Conservation (phyloP, 805 yeast species). For the Suhomyces faveliae region DNA sequence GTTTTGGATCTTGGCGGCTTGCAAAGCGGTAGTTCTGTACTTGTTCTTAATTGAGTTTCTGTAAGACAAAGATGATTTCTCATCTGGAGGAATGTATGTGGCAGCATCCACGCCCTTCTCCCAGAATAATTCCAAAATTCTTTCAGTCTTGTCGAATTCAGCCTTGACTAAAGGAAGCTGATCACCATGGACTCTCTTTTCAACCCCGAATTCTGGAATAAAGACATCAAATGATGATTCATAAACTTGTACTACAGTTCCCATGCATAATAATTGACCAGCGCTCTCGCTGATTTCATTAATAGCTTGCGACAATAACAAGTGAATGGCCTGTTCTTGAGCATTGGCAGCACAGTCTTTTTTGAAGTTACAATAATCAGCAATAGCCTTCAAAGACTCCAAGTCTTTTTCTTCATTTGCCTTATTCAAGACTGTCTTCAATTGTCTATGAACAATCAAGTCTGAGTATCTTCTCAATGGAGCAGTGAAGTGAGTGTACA, state of each 20-base stretch:
- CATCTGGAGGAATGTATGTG: slow-evolving; percentile 88
- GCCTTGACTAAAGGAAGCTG: slow-evolving; percentile 91
- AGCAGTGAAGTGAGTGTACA: slow-evolving; percentile 90
- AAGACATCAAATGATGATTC: slow-evolving; percentile 94
- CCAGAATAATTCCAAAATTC: slow-evolving; percentile 84
- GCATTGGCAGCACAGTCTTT: slow-evolving; percentile 92
- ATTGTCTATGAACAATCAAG: slow-evolving; percentile 86
- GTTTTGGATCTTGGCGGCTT: slow-evolving; percentile 63
- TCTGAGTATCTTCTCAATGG: slow-evolving; percentile 93
- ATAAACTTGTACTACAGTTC: slow-evolving; percentile 86
- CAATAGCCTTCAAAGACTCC: slow-evolving; percentile 72
- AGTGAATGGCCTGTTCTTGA: slow-evolving; percentile 91
- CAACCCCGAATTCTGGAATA: slow-evolving; percentile 91
- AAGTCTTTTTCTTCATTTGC: slow-evolving; percentile 45
- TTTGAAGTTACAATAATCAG: slow-evolving; percentile 93
- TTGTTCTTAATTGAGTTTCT: slow-evolving; percentile 76
- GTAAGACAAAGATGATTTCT: slow-evolving; percentile 71
- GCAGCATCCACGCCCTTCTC: slow-evolving; percentile 91
- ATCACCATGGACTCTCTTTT: slow-evolving; percentile 95
- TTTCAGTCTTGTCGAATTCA: slow-evolving; percentile 71
- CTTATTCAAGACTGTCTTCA: slow-evolving; percentile 59
- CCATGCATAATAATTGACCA: slow-evolving; percentile 82
- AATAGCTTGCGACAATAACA: slow-evolving; percentile 78
- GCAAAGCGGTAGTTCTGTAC: slow-evolving; percentile 66
- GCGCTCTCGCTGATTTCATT: slow-evolving; percentile 68